These are phyloP conservation scores for Colletotrichum agaves DNA, from an alignment of 2,329 filamentous ascomycete genomes.

Conservation along the genomic window DNA sequence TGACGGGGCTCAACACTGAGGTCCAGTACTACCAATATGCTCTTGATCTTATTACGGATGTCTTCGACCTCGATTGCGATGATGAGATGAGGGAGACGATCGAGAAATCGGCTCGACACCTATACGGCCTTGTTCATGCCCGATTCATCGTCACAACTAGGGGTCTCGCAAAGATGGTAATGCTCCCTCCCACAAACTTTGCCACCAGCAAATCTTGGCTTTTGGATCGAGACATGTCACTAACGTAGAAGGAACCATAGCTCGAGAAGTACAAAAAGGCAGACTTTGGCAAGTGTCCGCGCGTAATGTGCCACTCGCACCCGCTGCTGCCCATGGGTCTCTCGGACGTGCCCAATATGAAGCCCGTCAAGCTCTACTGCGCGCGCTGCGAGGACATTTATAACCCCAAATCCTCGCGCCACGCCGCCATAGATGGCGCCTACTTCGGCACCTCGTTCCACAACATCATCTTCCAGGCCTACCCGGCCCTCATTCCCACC, in stretches of 20 bases:
- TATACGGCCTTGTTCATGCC: conserved; percentile 96
- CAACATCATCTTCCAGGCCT: conserved; percentile 99
- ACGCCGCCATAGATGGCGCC: conserved; percentile 94
- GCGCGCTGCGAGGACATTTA: conserved; percentile 97
- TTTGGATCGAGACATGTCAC: not conserved
- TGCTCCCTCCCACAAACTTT: no score
- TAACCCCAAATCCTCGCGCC: conserved; percentile 97
- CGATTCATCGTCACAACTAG: conserved; percentile 96
- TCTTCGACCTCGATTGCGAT: conserved; percentile 98
- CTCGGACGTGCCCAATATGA: conserved; percentile 86
- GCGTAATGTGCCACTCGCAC: conserved; percentile 93
- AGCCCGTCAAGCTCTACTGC: conserved; percentile 97
- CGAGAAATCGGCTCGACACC: conserved; percentile 93
- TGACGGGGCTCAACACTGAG: conserved; percentile 96
- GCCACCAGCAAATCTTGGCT: not conserved
- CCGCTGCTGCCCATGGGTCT: conserved; percentile 95
- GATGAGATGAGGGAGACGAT: conserved; percentile 98
- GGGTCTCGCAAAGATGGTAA: conserved; percentile 94
- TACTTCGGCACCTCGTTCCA: conserved; percentile 99
- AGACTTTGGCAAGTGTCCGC: conserved; percentile 97
- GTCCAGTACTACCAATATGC: conserved; percentile 99
- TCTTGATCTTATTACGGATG: conserved; percentile 94
- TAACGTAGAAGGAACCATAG: conserved; percentile 57
- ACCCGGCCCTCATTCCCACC: conserved; percentile 85
- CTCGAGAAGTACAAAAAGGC: conserved; percentile 99